Percentiles rank a stretch among this genome's conserved stretches.
Conservation (phyloP, 768 basidiomycete genomes). For the Tubosaeta sp. region DNA sequence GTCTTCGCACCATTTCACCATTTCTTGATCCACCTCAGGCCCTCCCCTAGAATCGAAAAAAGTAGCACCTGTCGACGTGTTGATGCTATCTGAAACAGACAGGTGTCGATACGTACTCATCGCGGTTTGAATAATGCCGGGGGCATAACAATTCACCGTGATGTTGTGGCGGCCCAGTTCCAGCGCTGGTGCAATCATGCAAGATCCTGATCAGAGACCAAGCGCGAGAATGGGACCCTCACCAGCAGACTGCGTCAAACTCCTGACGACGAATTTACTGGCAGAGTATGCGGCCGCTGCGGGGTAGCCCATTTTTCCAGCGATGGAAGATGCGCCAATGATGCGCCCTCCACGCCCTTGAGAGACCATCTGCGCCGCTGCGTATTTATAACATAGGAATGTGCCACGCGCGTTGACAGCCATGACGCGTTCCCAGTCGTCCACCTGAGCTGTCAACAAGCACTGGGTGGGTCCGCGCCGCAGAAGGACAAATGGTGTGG, state of each 20-base stretch:
- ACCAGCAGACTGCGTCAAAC: constrained; percentile 40
- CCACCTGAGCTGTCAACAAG: constrained; percentile 10
- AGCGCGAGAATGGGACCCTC: background rate
- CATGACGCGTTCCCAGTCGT: constrained; percentile 40
- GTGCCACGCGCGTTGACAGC: constrained; percentile 54
- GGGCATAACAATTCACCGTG: constrained; percentile 40
- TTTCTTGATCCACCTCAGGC: constrained; percentile 1
- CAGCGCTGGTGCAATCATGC: constrained; percentile 2
- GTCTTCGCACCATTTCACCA: background rate
- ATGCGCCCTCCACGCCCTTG: constrained; percentile 53
- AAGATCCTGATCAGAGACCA: background rate
- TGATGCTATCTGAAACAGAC: background rate
- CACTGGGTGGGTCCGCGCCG: background rate
- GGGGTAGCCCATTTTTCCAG: constrained; percentile 5
- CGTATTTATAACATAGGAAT: constrained; percentile 62
- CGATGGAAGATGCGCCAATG: constrained; percentile 36
- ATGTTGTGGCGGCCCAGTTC: constrained; percentile 35
- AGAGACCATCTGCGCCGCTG: constrained; percentile 55
- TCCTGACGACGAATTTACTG: constrained; percentile 41
- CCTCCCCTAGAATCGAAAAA: background rate
- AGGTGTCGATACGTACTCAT: constrained; percentile 24
- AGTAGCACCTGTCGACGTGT: no score
- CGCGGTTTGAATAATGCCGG: constrained; percentile 29
- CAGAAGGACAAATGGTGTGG: background rate
- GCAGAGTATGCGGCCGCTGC: constrained; percentile 26